Conservation (phyloP, 495 filamentous ascomycete genomes). For the Pseudevernia furfuracea region DNA sequence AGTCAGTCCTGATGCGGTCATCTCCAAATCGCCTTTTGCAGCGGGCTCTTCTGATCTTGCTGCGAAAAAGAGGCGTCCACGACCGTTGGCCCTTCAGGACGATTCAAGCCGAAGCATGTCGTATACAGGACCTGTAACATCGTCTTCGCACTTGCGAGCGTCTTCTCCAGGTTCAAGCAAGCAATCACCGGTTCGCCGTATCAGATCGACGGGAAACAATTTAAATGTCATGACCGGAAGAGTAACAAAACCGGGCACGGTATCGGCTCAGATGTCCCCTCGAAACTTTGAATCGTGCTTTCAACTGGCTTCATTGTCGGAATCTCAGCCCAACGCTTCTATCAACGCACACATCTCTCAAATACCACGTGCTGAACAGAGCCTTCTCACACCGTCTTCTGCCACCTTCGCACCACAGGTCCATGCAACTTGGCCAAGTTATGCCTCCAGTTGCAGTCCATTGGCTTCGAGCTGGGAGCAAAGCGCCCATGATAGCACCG, state of each 20-base stretch:
- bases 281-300: conserved; percentile 38
- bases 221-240: conserved; percentile 45
- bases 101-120: conserved; percentile 33
- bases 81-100: conserved; percentile 46
- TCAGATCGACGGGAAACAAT: conserved; percentile 44
- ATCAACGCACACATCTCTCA: conserved; percentile 14
- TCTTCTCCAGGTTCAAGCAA: conserved; percentile 33
- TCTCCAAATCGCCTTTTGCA: conserved; percentile 4
- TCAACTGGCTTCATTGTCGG: conserved; percentile 10
- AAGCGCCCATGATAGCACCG: not conserved
- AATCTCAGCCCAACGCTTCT: conserved; percentile 12
- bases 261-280: conserved; percentile 43
- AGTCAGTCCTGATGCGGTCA: conserved; percentile 16
- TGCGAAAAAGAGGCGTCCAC: conserved; percentile 46
- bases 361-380: conserved; percentile 2
- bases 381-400: conserved; percentile 19
- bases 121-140: conserved; percentile 36
- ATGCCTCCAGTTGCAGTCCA: conserved; percentile 10
- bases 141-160: conserved; percentile 36
- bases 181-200: conserved; percentile 43
- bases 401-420: conserved; percentile 11
- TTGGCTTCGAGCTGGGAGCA: conserved; percentile 7
- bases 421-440: conserved; percentile 12
- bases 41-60: conserved; percentile 39
- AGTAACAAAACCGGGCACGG: conserved; percentile 42